A percentile compares a stretch with the other conserved stretches of the same genome.
Evolutionary conservation across 2,329 filamentous ascomycete genomes (phyloP).

Genomic region (Fusarium miscanthi): DNA sequence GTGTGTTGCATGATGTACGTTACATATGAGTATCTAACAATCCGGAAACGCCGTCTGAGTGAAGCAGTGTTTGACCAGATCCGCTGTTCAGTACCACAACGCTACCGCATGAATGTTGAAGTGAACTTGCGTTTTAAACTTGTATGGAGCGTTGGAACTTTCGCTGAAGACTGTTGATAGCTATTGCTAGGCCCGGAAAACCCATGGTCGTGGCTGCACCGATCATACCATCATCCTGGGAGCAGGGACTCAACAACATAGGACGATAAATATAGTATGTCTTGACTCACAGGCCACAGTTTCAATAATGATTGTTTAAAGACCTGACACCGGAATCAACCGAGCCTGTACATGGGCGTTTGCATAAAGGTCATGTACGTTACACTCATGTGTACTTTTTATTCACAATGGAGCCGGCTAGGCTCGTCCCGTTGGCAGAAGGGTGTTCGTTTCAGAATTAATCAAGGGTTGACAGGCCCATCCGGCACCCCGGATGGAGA

Average conservation of each 20-base stretch:
- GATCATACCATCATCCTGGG: not conserved
- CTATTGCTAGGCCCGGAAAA: not conserved
- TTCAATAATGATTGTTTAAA: not conserved
- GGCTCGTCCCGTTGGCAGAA: slow-evolving; percentile 15
- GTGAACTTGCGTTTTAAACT: slow-evolving; percentile 4
- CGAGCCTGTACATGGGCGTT: slow-evolving; percentile 26
- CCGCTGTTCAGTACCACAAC: not conserved
- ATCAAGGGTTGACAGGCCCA: slow-evolving; percentile 17
- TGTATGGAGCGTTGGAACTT: not conserved
- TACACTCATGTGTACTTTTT: not conserved
- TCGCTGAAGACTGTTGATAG: not conserved
- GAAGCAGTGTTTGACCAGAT: not conserved
- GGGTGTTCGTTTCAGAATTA: slow-evolving; percentile 31
- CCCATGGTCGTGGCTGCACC: not conserved
- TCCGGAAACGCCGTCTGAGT: not conserved
- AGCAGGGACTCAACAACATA: slow-evolving; percentile 14
- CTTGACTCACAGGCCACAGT: slow-evolving; percentile 19
- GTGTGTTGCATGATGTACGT: not conserved
- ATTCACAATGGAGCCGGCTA: slow-evolving; percentile 12
- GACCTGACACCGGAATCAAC: slow-evolving; percentile 32
- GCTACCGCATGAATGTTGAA: not conserved
- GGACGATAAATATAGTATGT: slow-evolving; percentile 1
- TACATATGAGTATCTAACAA: not conserved
- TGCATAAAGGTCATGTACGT: slow-evolving; percentile 7
- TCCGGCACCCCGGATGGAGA: slow-evolving; percentile 8